Percentiles rank a stretch among this genome's conserved stretches.
phyloP scores from a whole-genome alignment of 306 rosid genomes.

The Acacia acuminata region DNA sequence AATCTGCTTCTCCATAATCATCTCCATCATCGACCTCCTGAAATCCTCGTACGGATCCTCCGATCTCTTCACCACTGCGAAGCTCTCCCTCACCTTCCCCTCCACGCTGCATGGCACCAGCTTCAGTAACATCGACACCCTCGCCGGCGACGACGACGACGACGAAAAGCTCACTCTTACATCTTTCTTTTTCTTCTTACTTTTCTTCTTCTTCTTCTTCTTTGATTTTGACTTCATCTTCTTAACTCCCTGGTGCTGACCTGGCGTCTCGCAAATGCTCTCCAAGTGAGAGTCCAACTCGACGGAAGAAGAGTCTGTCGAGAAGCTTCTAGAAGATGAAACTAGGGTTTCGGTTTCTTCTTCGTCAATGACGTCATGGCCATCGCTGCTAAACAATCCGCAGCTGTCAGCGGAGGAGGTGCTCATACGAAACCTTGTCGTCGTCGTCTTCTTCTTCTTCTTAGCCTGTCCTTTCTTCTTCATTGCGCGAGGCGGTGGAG shows the following conservation, averaged over 20 bases:
- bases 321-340: slow-evolving; percentile 57
- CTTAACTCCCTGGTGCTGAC: slow-evolving; percentile 23
- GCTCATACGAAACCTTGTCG: slow-evolving; percentile 45
- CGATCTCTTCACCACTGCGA: slow-evolving; percentile 61
- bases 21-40: slow-evolving; percentile 65
- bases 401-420: slow-evolving; percentile 56
- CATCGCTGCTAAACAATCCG: slow-evolving; percentile 52
- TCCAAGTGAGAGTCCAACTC: slow-evolving; percentile 20
- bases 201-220: background rate
- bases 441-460: slow-evolving; percentile 41
- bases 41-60: slow-evolving; percentile 61
- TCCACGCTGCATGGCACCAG: background rate
- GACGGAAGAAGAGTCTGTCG: slow-evolving; percentile 38
- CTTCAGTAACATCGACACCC: slow-evolving; percentile 63
- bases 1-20: slow-evolving; percentile 65
- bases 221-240: slow-evolving; percentile 4
- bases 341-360: slow-evolving; percentile 66
- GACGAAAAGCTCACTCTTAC: slow-evolving; percentile 16
- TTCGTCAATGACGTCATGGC: slow-evolving; percentile 12
- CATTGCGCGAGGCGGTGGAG: slow-evolving; percentile 32
- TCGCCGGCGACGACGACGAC: slow-evolving; percentile 45
- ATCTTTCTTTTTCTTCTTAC: background rate
- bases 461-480: slow-evolving; percentile 33
- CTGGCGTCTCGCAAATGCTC: slow-evolving; percentile 35
- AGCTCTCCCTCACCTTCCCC: slow-evolving; percentile 50